Evolutionary conservation across 1,284 basidiomycete species (phyloP), one percentile per base, ranked within the genome.

Genomic region (Bjerkandera adusta): DNA sequence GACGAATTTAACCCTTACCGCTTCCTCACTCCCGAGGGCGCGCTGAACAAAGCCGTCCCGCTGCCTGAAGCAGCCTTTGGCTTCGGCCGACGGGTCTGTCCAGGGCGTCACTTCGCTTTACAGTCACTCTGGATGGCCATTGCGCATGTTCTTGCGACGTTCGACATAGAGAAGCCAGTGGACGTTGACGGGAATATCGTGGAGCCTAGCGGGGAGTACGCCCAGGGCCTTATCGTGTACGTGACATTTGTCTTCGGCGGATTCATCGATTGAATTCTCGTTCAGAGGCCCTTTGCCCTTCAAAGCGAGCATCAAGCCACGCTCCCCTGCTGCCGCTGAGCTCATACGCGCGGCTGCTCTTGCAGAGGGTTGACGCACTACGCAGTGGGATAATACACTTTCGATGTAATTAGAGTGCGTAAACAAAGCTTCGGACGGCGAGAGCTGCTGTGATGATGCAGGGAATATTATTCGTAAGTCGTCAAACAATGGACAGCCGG

Each of bases 81-180:
- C 20, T 47, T 45, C 41, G 41, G 54, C 24, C 36, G 43, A 7
- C 43, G 43, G 35, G 80, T 38, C 22, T 45, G 44, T 25, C 56
- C 60, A 7, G 62, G 62, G 1, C 53, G 58, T 7, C 52, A 52
- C 42, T 55, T 63, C 48, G 60, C 62, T 6, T 49, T 57, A 22
- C 43, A 52, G n/a, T 51, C 55, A 34, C 34, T 58, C 12, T 64
- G 46, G 36, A 47, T 63, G 36, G 47, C 53, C 8, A 53, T 60
- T 32, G 55, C 55, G 13, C 55, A 45, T 45, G 50, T 54, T 16
- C 48, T 63, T 3, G 47, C 58, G 5, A 20, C 48, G 3, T 60
- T 58, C 49, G 47, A 51, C 21, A 54, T 63, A 25, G 43, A 54
- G 27, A 53, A 53, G 35, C 43, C 43, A 8, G 46, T 52, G 15